Conservation (phyloP, 805 yeast genomes). For the Metschnikowia peoriensis region DNA sequence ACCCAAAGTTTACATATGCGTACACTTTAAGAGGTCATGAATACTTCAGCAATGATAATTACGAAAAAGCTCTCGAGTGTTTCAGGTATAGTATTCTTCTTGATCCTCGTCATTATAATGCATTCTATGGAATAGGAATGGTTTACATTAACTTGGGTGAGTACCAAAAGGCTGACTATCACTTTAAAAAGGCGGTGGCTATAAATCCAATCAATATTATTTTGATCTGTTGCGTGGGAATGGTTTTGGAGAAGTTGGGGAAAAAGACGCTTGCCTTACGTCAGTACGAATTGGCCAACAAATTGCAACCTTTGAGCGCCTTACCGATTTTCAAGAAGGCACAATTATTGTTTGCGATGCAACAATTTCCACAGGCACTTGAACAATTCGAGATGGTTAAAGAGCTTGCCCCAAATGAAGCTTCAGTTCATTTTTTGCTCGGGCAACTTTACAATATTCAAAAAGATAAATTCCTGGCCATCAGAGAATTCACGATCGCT, state of each 20-base stretch:
- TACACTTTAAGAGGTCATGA: slow-evolving; percentile 95
- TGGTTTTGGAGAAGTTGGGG: slow-evolving; percentile 79
- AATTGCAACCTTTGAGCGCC: slow-evolving; percentile 81
- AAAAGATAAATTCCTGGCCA: slow-evolving; percentile 72
- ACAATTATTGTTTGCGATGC: slow-evolving; percentile 69
- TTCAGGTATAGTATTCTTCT: slow-evolving; percentile 75
- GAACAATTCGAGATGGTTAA: slow-evolving; percentile 70
- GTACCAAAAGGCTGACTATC: slow-evolving; percentile 76
- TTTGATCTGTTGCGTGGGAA: slow-evolving; percentile 88
- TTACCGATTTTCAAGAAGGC: slow-evolving; percentile 88
- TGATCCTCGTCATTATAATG: slow-evolving; percentile 86
- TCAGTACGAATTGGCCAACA: slow-evolving; percentile 80
- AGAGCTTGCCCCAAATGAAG: slow-evolving; percentile 88
- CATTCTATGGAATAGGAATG: slow-evolving; percentile 95
- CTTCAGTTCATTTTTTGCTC: slow-evolving; percentile 83
- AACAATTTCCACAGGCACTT: slow-evolving; percentile 68
- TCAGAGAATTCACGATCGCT: slow-evolving; percentile 84
- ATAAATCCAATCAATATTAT: slow-evolving; percentile 91
- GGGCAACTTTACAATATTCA: slow-evolving; percentile 83
- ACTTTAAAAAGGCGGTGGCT: slow-evolving; percentile 80
- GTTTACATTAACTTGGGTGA: slow-evolving; percentile 86
- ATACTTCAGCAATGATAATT: slow-evolving; percentile 80
- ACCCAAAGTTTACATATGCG: slow-evolving; percentile 77
- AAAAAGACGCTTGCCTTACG: slow-evolving; percentile 68
- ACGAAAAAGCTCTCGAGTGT: slow-evolving; percentile 81